These are phyloP conservation scores for Amaranthus hypochondriacus DNA, from an alignment of 148 eudicot genomes.

Conservation along the genomic window DNA sequence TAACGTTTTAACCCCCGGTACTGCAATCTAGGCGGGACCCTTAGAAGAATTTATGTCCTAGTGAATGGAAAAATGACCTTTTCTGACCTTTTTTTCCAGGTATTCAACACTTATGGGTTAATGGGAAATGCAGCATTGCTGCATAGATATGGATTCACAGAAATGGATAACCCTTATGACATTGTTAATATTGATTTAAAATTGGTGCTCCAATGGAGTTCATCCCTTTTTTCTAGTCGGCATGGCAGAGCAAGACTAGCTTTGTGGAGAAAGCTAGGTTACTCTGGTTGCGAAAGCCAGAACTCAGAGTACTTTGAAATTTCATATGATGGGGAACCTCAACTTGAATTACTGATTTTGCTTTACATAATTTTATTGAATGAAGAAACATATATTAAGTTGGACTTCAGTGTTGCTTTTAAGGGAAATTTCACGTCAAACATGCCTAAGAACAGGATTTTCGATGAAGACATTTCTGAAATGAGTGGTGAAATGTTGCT, in stretches of 20 bases:
- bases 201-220: constrained; percentile 72
- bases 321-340: constrained; percentile 74
- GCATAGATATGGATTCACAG: constrained; percentile 94
- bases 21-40: no score
- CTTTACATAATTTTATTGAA: constrained; percentile 56
- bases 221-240: constrained; percentile 59
- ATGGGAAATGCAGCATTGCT: constrained; percentile 93
- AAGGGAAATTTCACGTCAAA: constrained; percentile 15
- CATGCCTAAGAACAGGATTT: constrained; percentile 21
- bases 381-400: constrained; percentile 47
- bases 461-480: constrained; percentile 25
- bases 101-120: constrained; percentile 83
- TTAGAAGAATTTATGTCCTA: not conserved
- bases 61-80: not conserved
- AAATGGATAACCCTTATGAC: constrained; percentile 60
- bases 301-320: constrained; percentile 84
- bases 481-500: constrained; percentile 40
- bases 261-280: constrained; percentile 64
- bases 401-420: constrained; percentile 45
- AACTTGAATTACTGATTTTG: constrained; percentile 68
- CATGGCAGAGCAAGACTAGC: constrained; percentile 57
- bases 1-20: no score
- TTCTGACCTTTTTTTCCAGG: constrained; percentile 37
- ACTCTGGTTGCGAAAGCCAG: constrained; percentile 58
- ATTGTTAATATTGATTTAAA: constrained; percentile 81